Conservation (phyloP, 768 basidiomycete genomes). For the Trametes meyenii region DNA sequence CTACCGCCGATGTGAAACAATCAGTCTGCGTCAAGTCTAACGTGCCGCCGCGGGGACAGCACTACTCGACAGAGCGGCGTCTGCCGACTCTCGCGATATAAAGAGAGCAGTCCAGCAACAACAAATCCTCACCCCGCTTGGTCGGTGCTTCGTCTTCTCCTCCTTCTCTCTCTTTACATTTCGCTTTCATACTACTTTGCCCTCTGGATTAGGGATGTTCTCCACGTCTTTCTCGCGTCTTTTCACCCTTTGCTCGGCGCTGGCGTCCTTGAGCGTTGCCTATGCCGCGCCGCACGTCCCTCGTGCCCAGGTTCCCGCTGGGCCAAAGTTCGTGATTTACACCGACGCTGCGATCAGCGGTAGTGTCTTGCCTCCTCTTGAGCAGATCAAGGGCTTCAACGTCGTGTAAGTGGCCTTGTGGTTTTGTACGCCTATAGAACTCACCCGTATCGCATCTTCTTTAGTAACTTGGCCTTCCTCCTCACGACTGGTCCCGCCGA, state of each 20-base stretch:
- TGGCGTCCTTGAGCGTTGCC: constrained; percentile 8
- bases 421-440: neutral
- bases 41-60: neutral
- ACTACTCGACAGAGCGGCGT: neutral
- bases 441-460: neutral
- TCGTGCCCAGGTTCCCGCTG: constrained; percentile 3
- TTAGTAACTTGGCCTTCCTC: constrained; percentile 46
- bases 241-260: constrained; percentile 12
- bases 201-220: constrained; percentile 14
- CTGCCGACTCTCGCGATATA: neutral
- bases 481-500: constrained; percentile 44
- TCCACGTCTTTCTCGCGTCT: constrained; percentile 14
- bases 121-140: constrained; percentile 4
- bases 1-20: too few relatives aligned
- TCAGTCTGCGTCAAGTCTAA: neutral
- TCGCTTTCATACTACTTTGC: constrained; percentile 1
- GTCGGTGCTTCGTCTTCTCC: constrained; percentile 7
- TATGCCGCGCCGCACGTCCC: neutral
- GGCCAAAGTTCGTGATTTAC: constrained; percentile 19
- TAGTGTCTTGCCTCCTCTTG: constrained; percentile 6
- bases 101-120: neutral
- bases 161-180: neutral
- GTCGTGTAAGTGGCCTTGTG: constrained; percentile 1
- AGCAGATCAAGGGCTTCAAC: constrained; percentile 19
- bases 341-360: constrained; percentile 5